These are phyloP conservation scores for Aristolochia contorta DNA, from an alignment of 164 flowering plant species.

Conservation along the genomic window DNA sequence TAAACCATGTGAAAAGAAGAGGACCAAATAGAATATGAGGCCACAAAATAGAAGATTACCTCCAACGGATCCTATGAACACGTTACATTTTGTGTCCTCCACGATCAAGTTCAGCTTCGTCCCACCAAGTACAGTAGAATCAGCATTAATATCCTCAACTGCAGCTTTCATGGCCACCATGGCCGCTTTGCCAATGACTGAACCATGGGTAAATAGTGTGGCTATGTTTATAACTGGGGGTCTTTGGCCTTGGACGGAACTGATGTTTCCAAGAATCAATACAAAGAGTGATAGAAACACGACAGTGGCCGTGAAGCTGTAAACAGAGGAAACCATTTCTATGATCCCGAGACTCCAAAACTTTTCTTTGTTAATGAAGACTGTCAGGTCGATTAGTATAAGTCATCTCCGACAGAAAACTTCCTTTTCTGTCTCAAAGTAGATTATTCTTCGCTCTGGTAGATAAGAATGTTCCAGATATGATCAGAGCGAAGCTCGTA, in stretches of 20 bases:
- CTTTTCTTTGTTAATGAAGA: too few species aligned
- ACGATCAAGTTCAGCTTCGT: conserved; percentile 34
- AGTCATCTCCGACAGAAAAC: too few species aligned
- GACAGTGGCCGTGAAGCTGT: too few species aligned
- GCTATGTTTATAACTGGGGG: conserved; percentile 55
- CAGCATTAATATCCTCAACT: conserved; percentile 46
- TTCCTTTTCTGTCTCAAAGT: too few species aligned
- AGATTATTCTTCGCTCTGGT: too few species aligned
- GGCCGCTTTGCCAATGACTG: conserved; percentile 70
- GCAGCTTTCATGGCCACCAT: conserved; percentile 59
- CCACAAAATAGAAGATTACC: conserved; percentile 26
- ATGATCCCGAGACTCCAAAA: too few species aligned
- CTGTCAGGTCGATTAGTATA: too few species aligned
- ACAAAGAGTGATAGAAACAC: too few species aligned
- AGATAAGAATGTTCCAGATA: too few species aligned
- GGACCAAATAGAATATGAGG: conserved; percentile 1
- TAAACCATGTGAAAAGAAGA: background rate
- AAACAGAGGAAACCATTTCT: too few species aligned
- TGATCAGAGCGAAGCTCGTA: too few species aligned
- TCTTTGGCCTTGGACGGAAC: conserved; percentile 20
- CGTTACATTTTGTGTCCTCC: conserved; percentile 48
- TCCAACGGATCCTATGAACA: conserved; percentile 49
- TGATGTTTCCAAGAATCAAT: too few species aligned
- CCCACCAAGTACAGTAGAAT: conserved; percentile 45
- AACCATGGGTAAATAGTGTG: conserved; percentile 55